Evolutionary conservation across 148 eudicot genomes (phyloP).

Genomic region (Cornus kousa): DNA sequence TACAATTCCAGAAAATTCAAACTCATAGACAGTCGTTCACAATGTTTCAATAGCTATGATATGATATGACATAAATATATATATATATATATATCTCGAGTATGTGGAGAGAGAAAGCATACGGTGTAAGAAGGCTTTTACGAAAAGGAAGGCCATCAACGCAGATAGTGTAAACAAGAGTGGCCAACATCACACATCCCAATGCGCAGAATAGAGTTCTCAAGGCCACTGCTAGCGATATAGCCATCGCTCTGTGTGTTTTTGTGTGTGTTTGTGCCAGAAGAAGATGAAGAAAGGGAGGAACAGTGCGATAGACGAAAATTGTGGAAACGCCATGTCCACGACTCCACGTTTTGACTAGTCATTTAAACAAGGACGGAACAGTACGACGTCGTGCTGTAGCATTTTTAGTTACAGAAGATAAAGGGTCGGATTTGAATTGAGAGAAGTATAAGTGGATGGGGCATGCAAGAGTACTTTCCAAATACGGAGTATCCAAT

Average conservation of each 20-base stretch:
- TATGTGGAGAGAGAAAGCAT: slow-evolving; percentile 16
- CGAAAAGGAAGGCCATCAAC: slow-evolving; percentile 79
- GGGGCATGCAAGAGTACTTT: too few relatives aligned
- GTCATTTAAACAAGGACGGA: background rate
- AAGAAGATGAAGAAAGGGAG: background rate
- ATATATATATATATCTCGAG: background rate
- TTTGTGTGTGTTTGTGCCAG: background rate
- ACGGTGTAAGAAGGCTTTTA: slow-evolving; percentile 77
- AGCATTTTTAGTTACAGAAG: too few relatives aligned
- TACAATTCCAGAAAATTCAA: background rate
- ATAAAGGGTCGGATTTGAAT: too few relatives aligned
- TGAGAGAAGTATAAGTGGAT: too few relatives aligned
- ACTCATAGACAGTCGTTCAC: background rate
- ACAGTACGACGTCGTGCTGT: background rate
- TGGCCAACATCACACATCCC: slow-evolving; percentile 48
- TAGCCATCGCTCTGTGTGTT: slow-evolving; percentile 25
- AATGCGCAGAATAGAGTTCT: slow-evolving; percentile 38
- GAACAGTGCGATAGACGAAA: background rate
- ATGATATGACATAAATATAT: too few relatives aligned
- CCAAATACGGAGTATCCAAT: too few relatives aligned
- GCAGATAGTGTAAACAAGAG: slow-evolving; percentile 57
- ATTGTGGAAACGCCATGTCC: slow-evolving; percentile 3
- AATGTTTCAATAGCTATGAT: background rate
- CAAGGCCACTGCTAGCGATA: slow-evolving; percentile 19
- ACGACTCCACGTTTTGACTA: background rate